Conservation (phyloP, 78 protist species). For the Pigoraptor vietnamica region DNA sequence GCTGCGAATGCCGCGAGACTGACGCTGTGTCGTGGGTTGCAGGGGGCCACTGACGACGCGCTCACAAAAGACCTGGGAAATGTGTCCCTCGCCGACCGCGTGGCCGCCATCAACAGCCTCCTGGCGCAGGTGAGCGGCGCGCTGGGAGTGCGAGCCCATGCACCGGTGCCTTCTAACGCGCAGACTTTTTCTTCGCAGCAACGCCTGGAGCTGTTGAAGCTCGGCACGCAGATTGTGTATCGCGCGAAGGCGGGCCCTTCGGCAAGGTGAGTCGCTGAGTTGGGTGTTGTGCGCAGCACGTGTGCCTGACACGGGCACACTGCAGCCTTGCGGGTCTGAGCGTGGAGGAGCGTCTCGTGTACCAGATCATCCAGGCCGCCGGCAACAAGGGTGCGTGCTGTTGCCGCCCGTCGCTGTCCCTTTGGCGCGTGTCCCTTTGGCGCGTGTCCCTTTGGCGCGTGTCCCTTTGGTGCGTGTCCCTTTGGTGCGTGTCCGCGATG, state of each 20-base stretch:
- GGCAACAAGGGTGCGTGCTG: slow-evolving; percentile 23
- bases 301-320: too few relatives aligned
- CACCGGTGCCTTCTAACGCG: neutral
- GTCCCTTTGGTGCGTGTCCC: neutral
- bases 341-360: slow-evolving; percentile 51
- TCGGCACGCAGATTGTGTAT: neutral
- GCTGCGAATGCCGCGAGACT: too few relatives aligned
- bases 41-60: neutral
- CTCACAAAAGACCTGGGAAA: neutral
- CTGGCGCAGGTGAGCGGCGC: neutral
- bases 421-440: neutral
- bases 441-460: neutral
- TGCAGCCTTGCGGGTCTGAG: slow-evolving; percentile 27
- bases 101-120: neutral
- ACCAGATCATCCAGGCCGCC: slow-evolving; percentile 36
- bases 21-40: too few relatives aligned
- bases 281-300: too few relatives aligned
- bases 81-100: neutral
- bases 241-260: neutral
- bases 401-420: neutral
- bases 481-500: too few relatives aligned
- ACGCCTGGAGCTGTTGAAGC: neutral
- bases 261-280: neutral
- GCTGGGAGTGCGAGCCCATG: neutral
- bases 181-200: neutral